phyloP scores from a whole-genome alignment of 2,329 filamentous ascomycete species.

The Cladosporium sp. region DNA sequence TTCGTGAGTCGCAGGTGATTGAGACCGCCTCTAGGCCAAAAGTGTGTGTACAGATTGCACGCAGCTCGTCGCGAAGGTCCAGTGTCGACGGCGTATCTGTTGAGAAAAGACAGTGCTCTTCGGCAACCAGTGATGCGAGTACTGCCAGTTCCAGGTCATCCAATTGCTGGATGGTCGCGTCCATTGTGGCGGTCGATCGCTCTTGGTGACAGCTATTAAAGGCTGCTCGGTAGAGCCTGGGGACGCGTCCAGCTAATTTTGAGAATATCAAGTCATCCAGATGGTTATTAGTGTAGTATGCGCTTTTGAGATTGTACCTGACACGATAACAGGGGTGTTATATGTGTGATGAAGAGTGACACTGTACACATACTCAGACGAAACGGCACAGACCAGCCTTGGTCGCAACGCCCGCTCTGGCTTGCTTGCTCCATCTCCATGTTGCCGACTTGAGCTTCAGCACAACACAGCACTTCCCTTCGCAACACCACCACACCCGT shows the following conservation, averaged over 20 bases:
- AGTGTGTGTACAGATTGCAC: conserved; percentile 69
- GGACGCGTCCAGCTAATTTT: too few species aligned
- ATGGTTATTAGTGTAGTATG: too few species aligned
- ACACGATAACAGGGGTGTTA: neutral
- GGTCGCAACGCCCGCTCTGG: neutral
- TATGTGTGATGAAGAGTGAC: neutral
- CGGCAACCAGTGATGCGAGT: conserved; percentile 75
- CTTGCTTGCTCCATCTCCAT: neutral
- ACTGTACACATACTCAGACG: neutral
- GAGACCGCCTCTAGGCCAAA: conserved; percentile 73
- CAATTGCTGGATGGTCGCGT: conserved; percentile 66
- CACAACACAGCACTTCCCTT: neutral
- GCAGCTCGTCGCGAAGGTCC: conserved; percentile 32
- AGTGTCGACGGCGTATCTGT: conserved; percentile 55
- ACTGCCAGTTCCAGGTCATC: conserved; percentile 86
- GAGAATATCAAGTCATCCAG: too few species aligned
- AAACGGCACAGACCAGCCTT: neutral
- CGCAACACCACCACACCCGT: neutral
- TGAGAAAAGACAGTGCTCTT: conserved; percentile 87
- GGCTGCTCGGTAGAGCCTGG: neutral
- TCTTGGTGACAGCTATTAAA: neutral
- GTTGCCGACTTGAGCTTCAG: neutral
- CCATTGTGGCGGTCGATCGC: conserved; percentile 1
- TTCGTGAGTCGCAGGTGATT: conserved; percentile 71
- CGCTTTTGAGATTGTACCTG: too few species aligned